Base-by-base conservation (phyloP, 1,284 basidiomycete species). In the Pseudozyma sp. region DNA sequence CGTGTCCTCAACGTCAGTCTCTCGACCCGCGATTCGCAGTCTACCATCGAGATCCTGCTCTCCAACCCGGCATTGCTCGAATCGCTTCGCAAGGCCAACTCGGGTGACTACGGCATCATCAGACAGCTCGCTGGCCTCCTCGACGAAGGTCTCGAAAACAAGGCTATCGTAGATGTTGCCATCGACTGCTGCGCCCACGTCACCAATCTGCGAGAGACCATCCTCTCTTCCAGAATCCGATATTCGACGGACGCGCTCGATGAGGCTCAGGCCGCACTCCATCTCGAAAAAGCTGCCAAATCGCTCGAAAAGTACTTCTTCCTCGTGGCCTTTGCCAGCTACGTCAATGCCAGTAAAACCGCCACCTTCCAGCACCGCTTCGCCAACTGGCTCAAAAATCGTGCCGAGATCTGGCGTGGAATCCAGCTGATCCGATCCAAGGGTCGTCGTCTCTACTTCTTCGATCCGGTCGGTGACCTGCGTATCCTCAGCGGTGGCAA, bases 241-340 rank as follows among this genome's bases (percentile, higher is more conserved):
- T 83, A 82, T 48, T 79, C 79, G n/a, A 78, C 77, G 5, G 71
- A 67, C 31, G 73, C 75, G 3, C 55, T 78, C 9, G 72, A 80
- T 44, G 77, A 76, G 39, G 66, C 61, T 4, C 62, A 75, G 37
- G 68, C 77, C 14, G 44, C 73, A 2, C 44, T 54, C n/a, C 76
- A 77, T 29, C 72, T 84, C 48, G 63, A 75, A 33, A 78, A 76
- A 39, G 82, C 82, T 8, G 71, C 69, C 44, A 81, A 80, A 54
- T 75, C 87, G 5, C 85, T 89, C 29, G 88, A 89, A 73, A 87
- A 87, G 71, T 89, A 89, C 83, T 97, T 97, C 86, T 98, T 98
- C 86, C 89, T 96, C 68, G 92, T 99, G 65, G 92, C 93, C 0
- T 99, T 98, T 81, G 92, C 94, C 2, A 93, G 91, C 68, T 99